Conservation (phyloP, 208 protist genomes). For the Leishmania arabica region DNA sequence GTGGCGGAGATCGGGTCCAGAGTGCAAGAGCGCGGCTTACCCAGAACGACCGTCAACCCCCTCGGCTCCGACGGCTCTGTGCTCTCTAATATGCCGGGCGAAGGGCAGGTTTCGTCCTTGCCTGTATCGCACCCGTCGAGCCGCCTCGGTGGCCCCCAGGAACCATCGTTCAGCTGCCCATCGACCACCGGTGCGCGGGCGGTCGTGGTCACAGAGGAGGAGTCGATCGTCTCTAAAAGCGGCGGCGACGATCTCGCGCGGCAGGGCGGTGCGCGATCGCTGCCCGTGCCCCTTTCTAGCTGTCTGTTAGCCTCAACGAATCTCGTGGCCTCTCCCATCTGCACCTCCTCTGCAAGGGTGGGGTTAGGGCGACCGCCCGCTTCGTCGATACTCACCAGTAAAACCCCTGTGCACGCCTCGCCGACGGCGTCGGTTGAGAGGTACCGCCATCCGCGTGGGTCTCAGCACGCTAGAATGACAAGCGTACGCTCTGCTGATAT, state of each 20-base stretch:
- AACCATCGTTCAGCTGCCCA: background rate
- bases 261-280: background rate
- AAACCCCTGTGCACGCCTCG: background rate
- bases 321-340: background rate
- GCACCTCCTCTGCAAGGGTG: too few relatives aligned
- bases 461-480: background rate
- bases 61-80: background rate
- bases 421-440: background rate
- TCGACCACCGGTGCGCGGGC: background rate
- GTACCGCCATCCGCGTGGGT: background rate
- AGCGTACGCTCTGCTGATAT: background rate
- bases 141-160: too few relatives aligned
- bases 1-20: slow-evolving; percentile 22
- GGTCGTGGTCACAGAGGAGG: slow-evolving; percentile 4
- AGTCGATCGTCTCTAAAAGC: background rate
- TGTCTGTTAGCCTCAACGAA: background rate
- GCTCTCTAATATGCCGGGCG: background rate
- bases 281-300: background rate
- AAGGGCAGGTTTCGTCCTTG: background rate
- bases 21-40: slow-evolving; percentile 12
- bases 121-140: background rate
- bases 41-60: background rate
- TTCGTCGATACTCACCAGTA: background rate
- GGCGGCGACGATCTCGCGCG: background rate
- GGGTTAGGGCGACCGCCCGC: background rate